A percentile compares a stretch with the other conserved stretches of the same genome.
Conservation (phyloP, 1,284 basidiomycete species). For the Leccinum subrobustum region DNA sequence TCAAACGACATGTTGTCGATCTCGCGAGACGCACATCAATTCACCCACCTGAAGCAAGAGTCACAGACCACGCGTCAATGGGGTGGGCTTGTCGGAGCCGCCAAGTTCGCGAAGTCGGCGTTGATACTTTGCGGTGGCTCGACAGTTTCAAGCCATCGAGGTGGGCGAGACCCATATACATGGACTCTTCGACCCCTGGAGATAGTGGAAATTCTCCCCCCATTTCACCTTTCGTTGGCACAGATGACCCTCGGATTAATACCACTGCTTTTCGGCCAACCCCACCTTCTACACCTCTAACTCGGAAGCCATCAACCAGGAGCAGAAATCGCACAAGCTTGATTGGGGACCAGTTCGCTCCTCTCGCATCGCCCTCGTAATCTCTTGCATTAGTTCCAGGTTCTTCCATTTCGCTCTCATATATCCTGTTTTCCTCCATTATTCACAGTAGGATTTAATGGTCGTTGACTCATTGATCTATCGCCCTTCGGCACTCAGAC, state of each 20-base stretch:
- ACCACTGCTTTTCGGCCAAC: slow-evolving; percentile 42
- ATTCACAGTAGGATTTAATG: slow-evolving; percentile 1
- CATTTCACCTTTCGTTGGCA: slow-evolving; percentile 25
- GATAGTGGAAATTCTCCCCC: slow-evolving; percentile 36
- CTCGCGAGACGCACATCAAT: slow-evolving; percentile 30
- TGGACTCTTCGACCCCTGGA: slow-evolving; percentile 33
- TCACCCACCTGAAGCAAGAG: slow-evolving; percentile 37
- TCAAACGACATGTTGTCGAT: slow-evolving; percentile 40
- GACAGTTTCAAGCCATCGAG: slow-evolving; percentile 53
- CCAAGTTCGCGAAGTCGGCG: slow-evolving; percentile 58
- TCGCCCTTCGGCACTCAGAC: slow-evolving; percentile 2
- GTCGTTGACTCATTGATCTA: slow-evolving; percentile 3
- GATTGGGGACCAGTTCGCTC: slow-evolving; percentile 33
- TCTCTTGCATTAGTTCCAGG: not conserved
- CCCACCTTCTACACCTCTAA: slow-evolving; percentile 56
- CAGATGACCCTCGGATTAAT: slow-evolving; percentile 28
- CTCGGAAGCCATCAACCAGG: slow-evolving; percentile 61
- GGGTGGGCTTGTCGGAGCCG: slow-evolving; percentile 56
- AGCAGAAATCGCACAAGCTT: slow-evolving; percentile 54
- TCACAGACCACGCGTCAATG: slow-evolving; percentile 41
- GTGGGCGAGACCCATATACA: slow-evolving; percentile 40
- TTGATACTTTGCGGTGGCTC: slow-evolving; percentile 62
- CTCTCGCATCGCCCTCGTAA: slow-evolving; percentile 20
- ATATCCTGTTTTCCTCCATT: slow-evolving; percentile 1
- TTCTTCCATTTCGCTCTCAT: slow-evolving; percentile 1